Evolutionary conservation across 202 grass and related monocot species (phyloP), one percentile per base, ranked within the genome.

Genomic region (Eragrostis tef): DNA sequence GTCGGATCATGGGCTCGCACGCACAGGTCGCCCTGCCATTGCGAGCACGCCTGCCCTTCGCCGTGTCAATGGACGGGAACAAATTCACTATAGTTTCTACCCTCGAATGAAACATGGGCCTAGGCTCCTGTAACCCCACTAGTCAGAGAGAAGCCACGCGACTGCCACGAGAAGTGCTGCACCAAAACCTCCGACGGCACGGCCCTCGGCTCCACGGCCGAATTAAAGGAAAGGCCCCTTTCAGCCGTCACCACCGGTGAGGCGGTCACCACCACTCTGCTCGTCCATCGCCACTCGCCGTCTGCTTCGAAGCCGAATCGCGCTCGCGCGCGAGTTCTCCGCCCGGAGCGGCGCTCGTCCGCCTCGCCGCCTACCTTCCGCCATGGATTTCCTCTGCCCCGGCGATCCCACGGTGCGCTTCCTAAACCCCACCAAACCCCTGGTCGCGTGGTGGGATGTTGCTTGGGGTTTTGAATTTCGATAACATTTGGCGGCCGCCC

Each of bases 371-470:
- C 50, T 74, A 7, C 71, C 41, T 19, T 11, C 16, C 48, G 15
- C 80, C 64, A 85, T 89, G 87, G 82, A 85, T 64, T 29, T 85
- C 78, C 15, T 89, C 64, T 89, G 87, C 82, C 57, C 87, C 20
- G 26, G 65, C 49, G 78, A 89, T 19, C 65, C 77, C 60, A 20
- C 25, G 77, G 76, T 86, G 49, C 49, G 84, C 1, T 36, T 19
- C 22, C 21, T 39, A 43, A 39, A 43, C 9, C 31, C 48, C 46
- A 25, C 31, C 12, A 56, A 68, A 44, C 48, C 77, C 48, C 48
- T 79, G 5, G 11, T 36, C 3, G 6, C 24, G 8, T 29, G 74
- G 31, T 42, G 11, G 25, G 70, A 49, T 8, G 67, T 34, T 19
- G 17, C 2, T 24, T 14, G 20, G 17, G 59, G 34, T 68, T 65